These are phyloP conservation scores for Aspergillus oerlinghausenensis DNA, from an alignment of 2,329 filamentous ascomycete genomes.

Conservation along the genomic window DNA sequence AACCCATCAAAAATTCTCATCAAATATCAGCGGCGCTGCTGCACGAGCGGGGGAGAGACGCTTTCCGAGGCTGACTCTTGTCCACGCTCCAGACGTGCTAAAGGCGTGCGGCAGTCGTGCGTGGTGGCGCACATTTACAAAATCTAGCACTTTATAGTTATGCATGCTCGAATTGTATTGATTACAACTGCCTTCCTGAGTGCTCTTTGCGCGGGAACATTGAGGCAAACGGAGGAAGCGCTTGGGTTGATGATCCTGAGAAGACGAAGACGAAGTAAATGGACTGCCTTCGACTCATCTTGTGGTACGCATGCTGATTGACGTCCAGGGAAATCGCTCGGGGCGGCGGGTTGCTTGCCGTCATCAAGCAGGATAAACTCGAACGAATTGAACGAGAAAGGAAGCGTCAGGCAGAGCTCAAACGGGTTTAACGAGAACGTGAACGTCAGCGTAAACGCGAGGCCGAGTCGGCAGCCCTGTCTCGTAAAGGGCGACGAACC, in stretches of 20 bases:
- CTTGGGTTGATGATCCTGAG: not conserved
- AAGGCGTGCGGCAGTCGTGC: not conserved
- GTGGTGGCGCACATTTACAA: not conserved
- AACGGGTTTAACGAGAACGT: not conserved
- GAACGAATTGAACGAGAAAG: not conserved
- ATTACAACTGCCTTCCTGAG: not conserved
- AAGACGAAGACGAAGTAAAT: not conserved
- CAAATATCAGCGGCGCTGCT: not conserved
- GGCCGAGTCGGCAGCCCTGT: not conserved
- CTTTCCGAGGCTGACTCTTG: not conserved
- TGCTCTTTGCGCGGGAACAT: not conserved
- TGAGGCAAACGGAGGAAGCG: not conserved
- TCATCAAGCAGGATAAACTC: not conserved
- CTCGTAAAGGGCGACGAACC: not conserved
- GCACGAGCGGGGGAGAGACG: not conserved
- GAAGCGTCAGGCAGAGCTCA: not conserved
- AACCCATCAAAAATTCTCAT: no score
- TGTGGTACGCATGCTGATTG: not conserved
- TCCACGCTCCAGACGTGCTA: not conserved
- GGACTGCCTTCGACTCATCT: not conserved
- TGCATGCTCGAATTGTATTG: not conserved
- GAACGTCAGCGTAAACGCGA: not conserved
- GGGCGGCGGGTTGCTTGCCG: not conserved
- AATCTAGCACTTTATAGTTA: not conserved
- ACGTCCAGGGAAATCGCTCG: not conserved